phyloP scores from a whole-genome alignment of 805 yeast genomes.

The Wickerhamomyces xylosicus region DNA sequence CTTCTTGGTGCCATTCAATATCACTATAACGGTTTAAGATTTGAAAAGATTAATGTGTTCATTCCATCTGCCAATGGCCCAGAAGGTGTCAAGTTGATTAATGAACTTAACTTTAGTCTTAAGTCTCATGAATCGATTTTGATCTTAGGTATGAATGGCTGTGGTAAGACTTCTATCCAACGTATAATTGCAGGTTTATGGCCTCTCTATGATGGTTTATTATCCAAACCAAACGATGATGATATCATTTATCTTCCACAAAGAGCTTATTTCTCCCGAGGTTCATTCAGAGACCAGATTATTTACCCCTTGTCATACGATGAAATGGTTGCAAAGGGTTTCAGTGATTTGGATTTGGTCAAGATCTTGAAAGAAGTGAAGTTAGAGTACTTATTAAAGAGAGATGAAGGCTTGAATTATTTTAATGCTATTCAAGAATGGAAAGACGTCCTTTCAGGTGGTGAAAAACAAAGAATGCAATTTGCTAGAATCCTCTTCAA shows the following conservation, averaged over 20 bases:
- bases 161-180: constrained; percentile 83
- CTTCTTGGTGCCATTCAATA: constrained; percentile 70
- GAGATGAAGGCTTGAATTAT: constrained; percentile 43
- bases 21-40: constrained; percentile 67
- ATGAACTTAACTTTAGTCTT: constrained; percentile 48
- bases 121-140: constrained; percentile 49
- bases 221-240: constrained; percentile 64
- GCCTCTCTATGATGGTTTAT: constrained; percentile 80
- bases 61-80: constrained; percentile 61
- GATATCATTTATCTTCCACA: constrained; percentile 79
- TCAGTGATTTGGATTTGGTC: constrained; percentile 57
- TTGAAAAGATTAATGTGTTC: constrained; percentile 74
- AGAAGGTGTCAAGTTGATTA: constrained; percentile 50
- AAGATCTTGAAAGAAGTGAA: constrained; percentile 66
- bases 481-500: constrained; percentile 81
- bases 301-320: constrained; percentile 76
- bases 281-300: constrained; percentile 83
- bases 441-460: constrained; percentile 93
- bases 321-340: constrained; percentile 67
- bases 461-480: constrained; percentile 84
- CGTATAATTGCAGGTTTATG: constrained; percentile 80
- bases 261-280: constrained; percentile 72
- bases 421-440: constrained; percentile 49
- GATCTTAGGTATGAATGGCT: constrained; percentile 79
- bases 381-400: constrained; percentile 65